Base-by-base conservation (phyloP, 192 early-diverging fungal genomes). In the Entophlyctis helioformis region DNA sequence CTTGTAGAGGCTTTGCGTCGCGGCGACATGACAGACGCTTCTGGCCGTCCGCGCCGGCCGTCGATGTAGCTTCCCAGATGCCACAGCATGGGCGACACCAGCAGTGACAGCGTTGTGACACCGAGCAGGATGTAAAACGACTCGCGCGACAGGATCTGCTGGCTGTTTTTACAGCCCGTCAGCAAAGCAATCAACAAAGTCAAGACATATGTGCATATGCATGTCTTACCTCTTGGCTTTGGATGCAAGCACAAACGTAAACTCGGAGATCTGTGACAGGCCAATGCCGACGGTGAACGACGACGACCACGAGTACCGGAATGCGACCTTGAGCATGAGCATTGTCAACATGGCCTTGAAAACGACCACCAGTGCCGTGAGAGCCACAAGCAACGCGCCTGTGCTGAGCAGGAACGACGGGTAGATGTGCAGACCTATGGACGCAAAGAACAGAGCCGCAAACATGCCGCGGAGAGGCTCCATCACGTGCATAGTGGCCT, bases 361-460 rank as follows among this genome's bases (percentile, higher is more conserved):
- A 0, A 62, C 57, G 21, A 78, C 48, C 1, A 64, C 65, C 9
- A 39, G 51, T 2, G 48, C 41, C 3, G 75, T 64, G 13, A 78
- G 42, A 3, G 54, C 46, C 22, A 78, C 28, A 12, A 78, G 53
- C 15, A 78, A 38, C 25, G 58, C 34, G 7, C 49, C 58, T 46
- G 81, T 69, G n/a, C 60, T 61, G 1, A 56, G 42, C 18, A 78
- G 45, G 53, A 78, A 78, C 11, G 54, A 53, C 5, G 75, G 75
- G 38, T 78, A 76, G 19, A 78, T 57, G 55, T 78, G 75, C 9
- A 78, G 48, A 1, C 75, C 75, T 33, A 78, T 69, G 10, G 64
- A 56, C 4, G 75, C 75, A 54, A 78, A 78, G 45, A 78, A 78
- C 1, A 78, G 48, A 21, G 69, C 64, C 9, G 55, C 59, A 59